Evolutionary conservation across 129 eudicot genomes (phyloP), one percentile per base, ranked within the genome.

Genomic region (Escallonia rubra): DNA sequence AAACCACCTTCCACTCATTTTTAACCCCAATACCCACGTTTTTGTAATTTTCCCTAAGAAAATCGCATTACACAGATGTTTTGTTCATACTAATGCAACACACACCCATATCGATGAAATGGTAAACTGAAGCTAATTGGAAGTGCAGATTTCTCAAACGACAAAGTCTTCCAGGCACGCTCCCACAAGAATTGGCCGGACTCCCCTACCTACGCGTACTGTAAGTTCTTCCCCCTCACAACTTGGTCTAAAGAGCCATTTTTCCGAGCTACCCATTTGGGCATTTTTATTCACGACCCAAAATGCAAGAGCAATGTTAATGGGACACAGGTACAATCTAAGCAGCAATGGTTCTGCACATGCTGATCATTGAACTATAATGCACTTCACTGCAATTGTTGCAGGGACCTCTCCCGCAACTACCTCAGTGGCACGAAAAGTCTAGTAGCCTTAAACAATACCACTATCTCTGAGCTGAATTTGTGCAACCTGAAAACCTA

Each of bases 391-490:
- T 9, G 11, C 9, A 10, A 48, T 63, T 59, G 40, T 41, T 38
- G 44, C 80, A 84, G 89, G 40, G 89, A 84, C 39, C 75, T 84
- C 2, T 53, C 67, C 16, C 64, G 80, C 41, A 84, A 84, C 76
- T 84, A 72, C 64, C 68, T 84, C 7, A 71, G 58, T 63, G 89
- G 86, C 40, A 73, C 34, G 34, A 23, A 23, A 0, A 1, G 34
- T 23, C 34, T 23, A 23, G 34, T 23, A 23, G 34, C 34, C 34
- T 23, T 23, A 23, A 23, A 23, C 34, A 23, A 23, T 23, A 23
- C 34, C 34, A 23, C 34, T 23, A 23, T 23, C 34, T 23, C 34
- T 23, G 34, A 0, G 34, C 34, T 23, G 34, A 23, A 23, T 23
- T 23, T 23, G 34, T 23, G 34, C 34, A 23, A 23, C 34, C 34